A percentile compares a stretch with the other conserved stretches of the same genome.
phyloP scores from a whole-genome alignment of 2,329 filamentous ascomycete species.

The Fusarium domesticum region DNA sequence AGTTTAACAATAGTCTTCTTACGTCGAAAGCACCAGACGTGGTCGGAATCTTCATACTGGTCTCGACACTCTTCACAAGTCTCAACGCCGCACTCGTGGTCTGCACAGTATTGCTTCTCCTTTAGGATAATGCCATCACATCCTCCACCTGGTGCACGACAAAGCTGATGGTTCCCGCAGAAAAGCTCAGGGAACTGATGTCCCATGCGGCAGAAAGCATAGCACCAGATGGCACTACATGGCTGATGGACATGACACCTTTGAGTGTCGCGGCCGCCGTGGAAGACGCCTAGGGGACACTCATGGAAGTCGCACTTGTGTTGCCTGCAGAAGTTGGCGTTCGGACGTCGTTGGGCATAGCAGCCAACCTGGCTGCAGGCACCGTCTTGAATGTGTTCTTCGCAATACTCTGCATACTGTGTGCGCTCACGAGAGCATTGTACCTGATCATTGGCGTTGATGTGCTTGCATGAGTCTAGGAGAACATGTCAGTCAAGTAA shows the following conservation, averaged over 20 bases:
- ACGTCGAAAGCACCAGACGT: conserved; percentile 16
- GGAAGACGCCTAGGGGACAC: conserved; percentile 1
- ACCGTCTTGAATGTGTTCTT: conserved; percentile 3
- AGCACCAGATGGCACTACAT: conserved; percentile 12
- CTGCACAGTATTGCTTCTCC: conserved; percentile 5
- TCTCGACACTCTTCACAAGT: conserved; percentile 9
- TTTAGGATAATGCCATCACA: conserved; percentile 8
- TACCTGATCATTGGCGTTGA: neutral
- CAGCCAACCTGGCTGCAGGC: conserved; percentile 3
- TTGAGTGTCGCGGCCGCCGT: neutral
- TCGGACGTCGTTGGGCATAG: neutral
- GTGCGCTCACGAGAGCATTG: conserved; percentile 7
- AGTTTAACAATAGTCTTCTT: neutral
- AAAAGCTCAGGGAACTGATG: neutral
- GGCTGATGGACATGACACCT: conserved; percentile 15
- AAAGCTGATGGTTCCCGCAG: conserved; percentile 14
- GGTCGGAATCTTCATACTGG: neutral
- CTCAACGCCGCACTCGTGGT: conserved; percentile 11
- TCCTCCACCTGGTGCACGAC: conserved; percentile 1
- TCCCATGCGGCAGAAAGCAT: neutral
- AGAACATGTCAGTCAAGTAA: too few species aligned
- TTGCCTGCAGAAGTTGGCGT: conserved; percentile 1
- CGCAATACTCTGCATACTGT: conserved; percentile 1
- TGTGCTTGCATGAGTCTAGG: conserved; percentile 10
- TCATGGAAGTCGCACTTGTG: conserved; percentile 5